Conservation (phyloP, 441 rosid genomes). For the Geranium incanum region DNA sequence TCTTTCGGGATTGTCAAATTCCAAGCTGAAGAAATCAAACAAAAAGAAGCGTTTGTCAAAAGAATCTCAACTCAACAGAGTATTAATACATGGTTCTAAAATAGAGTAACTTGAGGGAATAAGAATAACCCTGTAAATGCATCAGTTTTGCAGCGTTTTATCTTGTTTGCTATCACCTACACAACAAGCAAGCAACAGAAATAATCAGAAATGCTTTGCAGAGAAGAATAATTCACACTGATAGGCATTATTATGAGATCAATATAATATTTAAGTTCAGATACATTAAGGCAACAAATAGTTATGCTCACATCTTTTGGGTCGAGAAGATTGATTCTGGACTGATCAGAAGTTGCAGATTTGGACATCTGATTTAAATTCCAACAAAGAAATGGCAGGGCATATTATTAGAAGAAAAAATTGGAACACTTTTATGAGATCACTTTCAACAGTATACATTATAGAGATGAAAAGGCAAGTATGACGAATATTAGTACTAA, state of each 20-base stretch:
- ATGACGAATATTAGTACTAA: not conserved
- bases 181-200: slow-evolving; percentile 11
- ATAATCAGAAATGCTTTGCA: not conserved
- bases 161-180: slow-evolving; percentile 80
- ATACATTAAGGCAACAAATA: slow-evolving; percentile 15
- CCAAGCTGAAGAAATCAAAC: slow-evolving; percentile 40
- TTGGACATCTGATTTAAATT: slow-evolving; percentile 72
- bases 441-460: too few species aligned
- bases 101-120: not conserved
- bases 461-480: not conserved
- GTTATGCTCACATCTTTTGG: slow-evolving; percentile 68
- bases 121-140: slow-evolving; percentile 58
- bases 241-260: not conserved
- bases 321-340: slow-evolving; percentile 93
- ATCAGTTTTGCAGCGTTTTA: slow-evolving; percentile 91
- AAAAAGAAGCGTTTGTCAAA: not conserved
- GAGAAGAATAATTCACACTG: not conserved
- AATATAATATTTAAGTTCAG: not conserved
- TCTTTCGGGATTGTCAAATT: slow-evolving; percentile 82
- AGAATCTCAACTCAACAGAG: not conserved
- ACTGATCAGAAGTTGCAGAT: slow-evolving; percentile 87
- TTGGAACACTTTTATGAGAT: too few species aligned
- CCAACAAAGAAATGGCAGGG: slow-evolving; percentile 16
- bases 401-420: not conserved
- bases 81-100: not conserved